Percentiles rank a stretch among this genome's conserved stretches.
Evolutionary conservation across 2,329 filamentous ascomycete species (phyloP).

Genomic region (Colletotrichum sp.): DNA sequence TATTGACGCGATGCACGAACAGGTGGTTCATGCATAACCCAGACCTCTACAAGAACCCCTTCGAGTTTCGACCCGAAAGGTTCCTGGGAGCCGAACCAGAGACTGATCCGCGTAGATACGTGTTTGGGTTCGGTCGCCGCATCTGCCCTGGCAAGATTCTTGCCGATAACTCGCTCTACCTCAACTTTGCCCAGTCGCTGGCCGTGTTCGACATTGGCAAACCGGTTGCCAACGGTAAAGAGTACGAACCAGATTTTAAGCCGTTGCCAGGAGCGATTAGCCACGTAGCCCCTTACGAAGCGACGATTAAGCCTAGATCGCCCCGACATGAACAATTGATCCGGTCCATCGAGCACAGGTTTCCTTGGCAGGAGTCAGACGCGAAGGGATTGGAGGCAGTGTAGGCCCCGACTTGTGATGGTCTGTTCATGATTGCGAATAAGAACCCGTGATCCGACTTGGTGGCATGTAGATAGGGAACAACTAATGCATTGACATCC

Average conservation of each 20-base stretch:
- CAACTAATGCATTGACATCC: background rate
- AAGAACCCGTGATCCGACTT: background rate
- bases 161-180: slow-evolving; percentile 20
- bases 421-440: background rate
- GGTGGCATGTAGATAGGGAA: background rate
- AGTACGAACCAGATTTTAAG: slow-evolving; percentile 27
- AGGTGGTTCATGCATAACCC: slow-evolving; percentile 64
- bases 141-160: slow-evolving; percentile 23
- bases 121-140: slow-evolving; percentile 25
- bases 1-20: background rate
- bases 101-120: slow-evolving; percentile 7
- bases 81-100: slow-evolving; percentile 26
- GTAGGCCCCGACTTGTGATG: background rate
- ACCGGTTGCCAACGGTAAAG: slow-evolving; percentile 37
- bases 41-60: slow-evolving; percentile 61
- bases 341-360: background rate
- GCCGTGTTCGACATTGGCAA: slow-evolving; percentile 47
- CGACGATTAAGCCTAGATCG: background rate
- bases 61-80: slow-evolving; percentile 35
- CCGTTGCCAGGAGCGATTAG: background rate
- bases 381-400: background rate
- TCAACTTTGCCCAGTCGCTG: slow-evolving; percentile 44
- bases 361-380: background rate
- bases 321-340: slow-evolving; percentile 8
- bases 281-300: background rate